A percentile compares a stretch with the other conserved stretches of the same genome.
Evolutionary conservation across 441 rosid genomes (phyloP).

Genomic region (Populus tomentosa): DNA sequence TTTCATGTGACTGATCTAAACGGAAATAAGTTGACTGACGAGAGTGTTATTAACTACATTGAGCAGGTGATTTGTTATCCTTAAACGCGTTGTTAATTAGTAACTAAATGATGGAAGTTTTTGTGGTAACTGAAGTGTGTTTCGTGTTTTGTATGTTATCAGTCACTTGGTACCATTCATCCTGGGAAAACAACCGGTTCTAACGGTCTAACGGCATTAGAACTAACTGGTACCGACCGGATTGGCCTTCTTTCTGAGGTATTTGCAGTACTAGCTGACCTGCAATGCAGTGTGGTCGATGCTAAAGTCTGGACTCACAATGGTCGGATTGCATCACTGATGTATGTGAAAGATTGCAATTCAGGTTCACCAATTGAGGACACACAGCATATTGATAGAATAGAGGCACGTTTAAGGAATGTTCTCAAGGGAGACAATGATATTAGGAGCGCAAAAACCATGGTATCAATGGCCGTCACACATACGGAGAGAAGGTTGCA

Average conservation of each 20-base stretch:
- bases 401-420: slow-evolving; percentile 70
- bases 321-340: slow-evolving; percentile 73
- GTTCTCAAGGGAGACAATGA: slow-evolving; percentile 81
- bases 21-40: slow-evolving; percentile 77
- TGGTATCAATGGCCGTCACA: slow-evolving; percentile 63
- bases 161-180: slow-evolving; percentile 72
- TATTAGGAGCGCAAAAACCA: slow-evolving; percentile 56
- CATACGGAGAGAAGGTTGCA: slow-evolving; percentile 86
- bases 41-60: slow-evolving; percentile 70
- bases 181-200: slow-evolving; percentile 42
- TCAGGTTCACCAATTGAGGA: slow-evolving; percentile 78
- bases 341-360: slow-evolving; percentile 60
- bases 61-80: slow-evolving; percentile 53
- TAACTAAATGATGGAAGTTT: not conserved
- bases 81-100: not conserved
- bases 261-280: slow-evolving; percentile 82
- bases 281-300: slow-evolving; percentile 76
- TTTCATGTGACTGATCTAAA: slow-evolving; percentile 84
- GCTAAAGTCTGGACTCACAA: slow-evolving; percentile 96
- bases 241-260: slow-evolving; percentile 81
- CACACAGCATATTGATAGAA: slow-evolving; percentile 49
- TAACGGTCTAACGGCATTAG: slow-evolving; percentile 69
- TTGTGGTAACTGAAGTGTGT: not conserved
- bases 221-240: slow-evolving; percentile 80
- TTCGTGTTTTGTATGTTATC: slow-evolving; percentile 11